phyloP scores from a whole-genome alignment of 192 early-diverging fungal species.

The Gigaspora rosea region DNA sequence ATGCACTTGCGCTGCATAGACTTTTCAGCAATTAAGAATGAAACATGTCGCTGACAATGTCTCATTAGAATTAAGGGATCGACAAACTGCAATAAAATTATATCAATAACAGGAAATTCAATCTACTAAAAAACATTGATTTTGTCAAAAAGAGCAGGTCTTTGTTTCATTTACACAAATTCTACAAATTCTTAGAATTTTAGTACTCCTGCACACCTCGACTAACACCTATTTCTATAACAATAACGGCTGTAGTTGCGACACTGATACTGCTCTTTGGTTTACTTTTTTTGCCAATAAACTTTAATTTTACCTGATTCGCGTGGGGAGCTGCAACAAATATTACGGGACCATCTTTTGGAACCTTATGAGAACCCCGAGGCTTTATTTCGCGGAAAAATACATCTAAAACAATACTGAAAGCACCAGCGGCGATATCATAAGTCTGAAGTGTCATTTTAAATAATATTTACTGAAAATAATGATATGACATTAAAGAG shows the following conservation, averaged over 20 bases:
- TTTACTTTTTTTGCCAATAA: not conserved
- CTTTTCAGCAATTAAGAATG: constrained; percentile 81
- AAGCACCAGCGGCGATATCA: constrained; percentile 68
- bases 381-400: constrained; percentile 91
- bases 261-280: too few relatives aligned
- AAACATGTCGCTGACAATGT: constrained; percentile 75
- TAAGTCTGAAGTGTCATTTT: constrained; percentile 58
- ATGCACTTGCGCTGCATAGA: constrained; percentile 86
- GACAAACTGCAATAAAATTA: constrained; percentile 66
- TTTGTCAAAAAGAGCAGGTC: too few relatives aligned
- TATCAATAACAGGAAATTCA: too few relatives aligned
- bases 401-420: constrained; percentile 67
- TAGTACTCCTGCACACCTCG: too few relatives aligned
- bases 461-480: not conserved
- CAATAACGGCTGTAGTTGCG: too few relatives aligned
- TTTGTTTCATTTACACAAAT: too few relatives aligned
- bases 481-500: too few relatives aligned
- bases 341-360: constrained; percentile 85
- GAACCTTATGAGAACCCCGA: constrained; percentile 81
- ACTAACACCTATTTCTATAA: too few relatives aligned
- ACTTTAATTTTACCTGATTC: constrained; percentile 58
- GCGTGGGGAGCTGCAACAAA: constrained; percentile 86
- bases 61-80: constrained; percentile 90
- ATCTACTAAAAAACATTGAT: too few relatives aligned
- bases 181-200: too few relatives aligned